Conservation (phyloP, 192 early-diverging fungal genomes). For the Backusella liffmaniae region DNA sequence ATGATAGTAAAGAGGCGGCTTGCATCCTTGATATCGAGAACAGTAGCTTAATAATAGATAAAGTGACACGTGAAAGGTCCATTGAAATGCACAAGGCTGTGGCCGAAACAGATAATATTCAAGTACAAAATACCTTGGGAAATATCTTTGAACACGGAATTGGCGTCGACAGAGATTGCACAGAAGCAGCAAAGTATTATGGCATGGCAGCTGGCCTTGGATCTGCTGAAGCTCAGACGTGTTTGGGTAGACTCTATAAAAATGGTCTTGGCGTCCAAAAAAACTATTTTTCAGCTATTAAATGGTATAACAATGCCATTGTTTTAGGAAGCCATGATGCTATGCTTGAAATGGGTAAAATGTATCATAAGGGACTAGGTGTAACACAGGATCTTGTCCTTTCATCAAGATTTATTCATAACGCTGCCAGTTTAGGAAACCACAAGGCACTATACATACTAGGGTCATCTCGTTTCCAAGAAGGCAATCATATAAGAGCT, state of each 20-base stretch:
- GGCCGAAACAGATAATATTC: neutral
- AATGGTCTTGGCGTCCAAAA: neutral
- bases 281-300: neutral
- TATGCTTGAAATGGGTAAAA: conserved; percentile 1
- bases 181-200: neutral
- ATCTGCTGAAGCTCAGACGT: neutral
- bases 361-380: neutral
- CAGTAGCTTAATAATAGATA: neutral
- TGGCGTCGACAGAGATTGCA: neutral
- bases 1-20: neutral
- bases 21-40: neutral
- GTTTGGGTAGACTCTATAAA: neutral
- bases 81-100: neutral
- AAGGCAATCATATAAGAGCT: neutral
- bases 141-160: neutral
- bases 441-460: neutral
- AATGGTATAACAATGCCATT: neutral
- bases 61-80: neutral
- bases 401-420: neutral
- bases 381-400: neutral
- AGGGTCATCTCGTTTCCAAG: neutral
- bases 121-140: neutral
- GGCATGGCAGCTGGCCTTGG: neutral
- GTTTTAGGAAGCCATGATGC: neutral
- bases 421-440: neutral